Evolutionary conservation across 768 basidiomycete species (phyloP), one percentile per base, ranked within the genome.

Genomic region (Collybiopsis luxurians): DNA sequence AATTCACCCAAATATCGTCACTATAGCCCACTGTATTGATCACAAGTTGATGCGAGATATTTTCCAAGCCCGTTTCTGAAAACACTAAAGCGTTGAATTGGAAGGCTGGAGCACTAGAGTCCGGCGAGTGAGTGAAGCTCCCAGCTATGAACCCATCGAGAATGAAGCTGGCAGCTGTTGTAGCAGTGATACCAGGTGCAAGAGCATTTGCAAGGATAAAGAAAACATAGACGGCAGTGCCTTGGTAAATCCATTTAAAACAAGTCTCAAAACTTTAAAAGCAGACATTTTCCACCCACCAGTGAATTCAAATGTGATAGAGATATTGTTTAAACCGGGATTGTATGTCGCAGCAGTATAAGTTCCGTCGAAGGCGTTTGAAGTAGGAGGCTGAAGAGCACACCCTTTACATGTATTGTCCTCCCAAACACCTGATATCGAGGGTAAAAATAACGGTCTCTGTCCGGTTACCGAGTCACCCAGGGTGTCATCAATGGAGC

Each of bases 121-220:
- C 34, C 10, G 75, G 73, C 2, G 46, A 36, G 52, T 75, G 71
- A 15, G 59, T 46, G 59, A 69, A 74, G 7, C 49, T 17, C 2
- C 43, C 52, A 12, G 60, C 61, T 2, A 34, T n/a, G 6, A 50
- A 34, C 4, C 67, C 68, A 52, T 75, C 73, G 17, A 75, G 59
- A 21, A 67, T 72, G 52, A 75, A 74, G 53, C 72, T 70, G 52
- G 59, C 58, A 13, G 63, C 59, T 11, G 67, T 69, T 21, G 52
- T 53, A 7, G 64, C 60, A 2, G 64, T 61, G 10, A 59, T 56
- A 1, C 63, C 66, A 51, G 60, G 48, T n/a, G 66, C 70, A 19
- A 55, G 59, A 48, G 63, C 60, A 56, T 75, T 73, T n/a, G 70
- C 56, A 69, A 69, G 44, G 79, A 81, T 53, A 69, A 78, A 68